phyloP scores from a whole-genome alignment of 2,329 filamentous ascomycete species.

The Aspergillus novoparasiticus region DNA sequence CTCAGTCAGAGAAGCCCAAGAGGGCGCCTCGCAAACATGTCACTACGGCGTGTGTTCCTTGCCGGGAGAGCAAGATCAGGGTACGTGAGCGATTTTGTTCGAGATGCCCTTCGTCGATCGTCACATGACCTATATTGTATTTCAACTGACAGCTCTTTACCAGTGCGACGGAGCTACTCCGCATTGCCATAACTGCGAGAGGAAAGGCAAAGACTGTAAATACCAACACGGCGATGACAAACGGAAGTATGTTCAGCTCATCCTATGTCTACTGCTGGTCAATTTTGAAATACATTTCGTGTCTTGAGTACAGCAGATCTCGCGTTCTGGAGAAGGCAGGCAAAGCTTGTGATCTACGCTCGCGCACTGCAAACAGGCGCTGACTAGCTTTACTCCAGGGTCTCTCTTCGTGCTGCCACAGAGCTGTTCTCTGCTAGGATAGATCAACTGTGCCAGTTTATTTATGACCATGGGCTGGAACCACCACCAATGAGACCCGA shows the following conservation, averaged over 20 bases:
- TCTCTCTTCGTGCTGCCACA: slow-evolving; percentile 39
- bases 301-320: not conserved
- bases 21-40: slow-evolving; percentile 45
- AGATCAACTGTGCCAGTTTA: slow-evolving; percentile 44
- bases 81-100: slow-evolving; percentile 26
- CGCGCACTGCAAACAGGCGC: not conserved
- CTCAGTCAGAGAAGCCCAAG: slow-evolving; percentile 30
- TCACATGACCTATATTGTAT: slow-evolving; percentile 3
- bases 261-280: not conserved
- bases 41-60: slow-evolving; percentile 49
- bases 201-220: slow-evolving; percentile 41
- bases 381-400: slow-evolving; percentile 24
- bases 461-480: slow-evolving; percentile 43
- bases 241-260: slow-evolving; percentile 36
- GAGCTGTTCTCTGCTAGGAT: slow-evolving; percentile 42
- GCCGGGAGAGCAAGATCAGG: slow-evolving; percentile 50
- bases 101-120: not conserved
- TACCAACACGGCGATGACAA: slow-evolving; percentile 45
- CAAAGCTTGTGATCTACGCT: not conserved
- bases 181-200: slow-evolving; percentile 42
- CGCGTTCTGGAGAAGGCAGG: slow-evolving; percentile 1
- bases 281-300: not conserved
- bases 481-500: slow-evolving; percentile 43
- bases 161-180: slow-evolving; percentile 43
- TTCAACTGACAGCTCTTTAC: not conserved